Evolutionary conservation across 768 basidiomycete species (phyloP).

Genomic region (Dentipellis sp.): DNA sequence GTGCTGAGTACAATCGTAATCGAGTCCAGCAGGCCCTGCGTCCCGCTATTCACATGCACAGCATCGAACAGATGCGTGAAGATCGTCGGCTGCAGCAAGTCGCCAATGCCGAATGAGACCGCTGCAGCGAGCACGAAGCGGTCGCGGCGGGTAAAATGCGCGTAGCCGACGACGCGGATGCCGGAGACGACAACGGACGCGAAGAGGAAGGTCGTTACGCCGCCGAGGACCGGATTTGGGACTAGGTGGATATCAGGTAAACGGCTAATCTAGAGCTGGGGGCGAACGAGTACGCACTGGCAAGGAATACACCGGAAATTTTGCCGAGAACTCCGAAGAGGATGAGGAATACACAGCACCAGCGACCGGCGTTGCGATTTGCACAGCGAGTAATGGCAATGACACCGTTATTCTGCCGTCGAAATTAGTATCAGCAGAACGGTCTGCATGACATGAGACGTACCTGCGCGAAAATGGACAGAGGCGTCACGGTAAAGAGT

Average conservation of each 20-base stretch:
- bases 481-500: slow-evolving; percentile 71
- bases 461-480: slow-evolving; percentile 70
- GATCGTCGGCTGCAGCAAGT: slow-evolving; percentile 55
- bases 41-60: slow-evolving; percentile 43
- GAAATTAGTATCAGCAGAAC: background rate
- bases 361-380: slow-evolving; percentile 67
- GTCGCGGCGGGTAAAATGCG: slow-evolving; percentile 52
- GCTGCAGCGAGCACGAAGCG: slow-evolving; percentile 65
- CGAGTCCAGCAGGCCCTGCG: slow-evolving; percentile 64
- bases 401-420: slow-evolving; percentile 63
- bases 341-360: slow-evolving; percentile 75
- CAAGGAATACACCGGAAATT: slow-evolving; percentile 74
- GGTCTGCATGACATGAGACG: background rate
- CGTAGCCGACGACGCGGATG: slow-evolving; percentile 54
- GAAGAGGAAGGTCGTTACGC: slow-evolving; percentile 84
- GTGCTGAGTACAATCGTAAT: slow-evolving; percentile 77
- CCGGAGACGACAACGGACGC: slow-evolving; percentile 67
- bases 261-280: background rate
- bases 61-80: slow-evolving; percentile 65
- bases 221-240: slow-evolving; percentile 74
- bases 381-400: slow-evolving; percentile 83
- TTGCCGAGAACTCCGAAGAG: slow-evolving; percentile 77
- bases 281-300: slow-evolving; percentile 31
- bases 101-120: slow-evolving; percentile 59
- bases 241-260: slow-evolving; percentile 26